Percentiles rank a stretch among this genome's conserved stretches.
Conservation (phyloP, 2,329 filamentous ascomycete species). For the Sporothrix protearum region DNA sequence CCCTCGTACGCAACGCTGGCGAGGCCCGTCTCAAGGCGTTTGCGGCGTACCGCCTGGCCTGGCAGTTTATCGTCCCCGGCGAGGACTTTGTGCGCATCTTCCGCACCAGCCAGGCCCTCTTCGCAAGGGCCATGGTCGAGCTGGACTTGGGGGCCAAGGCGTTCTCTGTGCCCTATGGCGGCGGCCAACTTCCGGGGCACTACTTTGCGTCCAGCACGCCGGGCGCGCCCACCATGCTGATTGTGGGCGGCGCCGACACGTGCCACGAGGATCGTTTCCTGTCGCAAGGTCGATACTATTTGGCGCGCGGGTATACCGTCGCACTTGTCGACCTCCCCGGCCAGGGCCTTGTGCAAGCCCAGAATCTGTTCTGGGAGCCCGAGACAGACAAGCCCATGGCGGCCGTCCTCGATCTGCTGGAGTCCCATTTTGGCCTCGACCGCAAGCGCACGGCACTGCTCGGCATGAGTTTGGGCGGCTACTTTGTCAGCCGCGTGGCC, state of each 20-base stretch:
- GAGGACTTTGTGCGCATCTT: background rate
- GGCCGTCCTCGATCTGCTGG: background rate
- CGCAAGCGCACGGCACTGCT: background rate
- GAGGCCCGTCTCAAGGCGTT: background rate
- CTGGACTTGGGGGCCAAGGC: background rate
- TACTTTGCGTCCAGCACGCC: background rate
- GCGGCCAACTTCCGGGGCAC: background rate
- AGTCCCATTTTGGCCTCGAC: constrained; percentile 1
- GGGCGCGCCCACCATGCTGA: background rate
- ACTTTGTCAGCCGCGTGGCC: background rate
- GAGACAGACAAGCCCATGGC: background rate
- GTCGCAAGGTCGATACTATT: background rate
- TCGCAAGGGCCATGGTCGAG: background rate
- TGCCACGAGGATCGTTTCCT: constrained; percentile 2
- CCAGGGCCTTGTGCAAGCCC: background rate
- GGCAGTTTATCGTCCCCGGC: constrained; percentile 8
- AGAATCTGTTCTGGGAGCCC: background rate
- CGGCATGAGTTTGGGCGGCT: background rate
- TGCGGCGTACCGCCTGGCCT: background rate
- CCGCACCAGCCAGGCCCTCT: constrained; percentile 2
- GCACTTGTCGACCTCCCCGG: background rate
- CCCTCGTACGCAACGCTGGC: background rate
- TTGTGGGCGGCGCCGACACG: background rate
- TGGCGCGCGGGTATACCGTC: background rate
- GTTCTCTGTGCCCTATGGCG: background rate